Conservation (phyloP, 306 rosid species). For the Corylus avellana region DNA sequence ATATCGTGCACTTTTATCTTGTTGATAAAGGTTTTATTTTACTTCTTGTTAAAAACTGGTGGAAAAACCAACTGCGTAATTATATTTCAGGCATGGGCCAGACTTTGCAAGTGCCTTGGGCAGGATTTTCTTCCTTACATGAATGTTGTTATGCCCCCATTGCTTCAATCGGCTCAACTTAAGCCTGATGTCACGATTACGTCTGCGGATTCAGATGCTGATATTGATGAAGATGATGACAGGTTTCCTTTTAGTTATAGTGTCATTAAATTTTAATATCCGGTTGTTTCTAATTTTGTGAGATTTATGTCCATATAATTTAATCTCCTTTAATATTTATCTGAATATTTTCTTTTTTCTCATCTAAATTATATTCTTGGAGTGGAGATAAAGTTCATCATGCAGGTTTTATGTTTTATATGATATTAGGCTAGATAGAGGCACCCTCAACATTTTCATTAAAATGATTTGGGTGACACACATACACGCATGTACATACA, state of each 20-base stretch:
- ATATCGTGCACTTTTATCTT: not conserved
- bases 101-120: constrained; percentile 98
- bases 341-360: not conserved
- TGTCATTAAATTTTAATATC: constrained; percentile 9
- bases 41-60: not conserved
- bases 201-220: constrained; percentile 86
- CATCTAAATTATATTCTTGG: not conserved
- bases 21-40: not conserved
- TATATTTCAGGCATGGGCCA: constrained; percentile 86
- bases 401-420: not conserved
- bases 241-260: constrained; percentile 49
- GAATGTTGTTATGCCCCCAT: constrained; percentile 96
- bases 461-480: not conserved
- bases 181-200: constrained; percentile 99
- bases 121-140: constrained; percentile 98
- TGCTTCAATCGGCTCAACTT: constrained; percentile 96
- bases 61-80: not conserved
- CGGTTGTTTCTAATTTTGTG: not conserved
- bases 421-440: not conserved
- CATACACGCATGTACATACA: not conserved
- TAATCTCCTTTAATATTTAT: not conserved
- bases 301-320: not conserved
- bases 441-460: not conserved
- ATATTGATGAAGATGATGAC: constrained; percentile 91
- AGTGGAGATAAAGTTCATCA: not conserved